Base-by-base conservation (phyloP, 2,329 filamentous ascomycete species). In the Cercospora zeina region DNA sequence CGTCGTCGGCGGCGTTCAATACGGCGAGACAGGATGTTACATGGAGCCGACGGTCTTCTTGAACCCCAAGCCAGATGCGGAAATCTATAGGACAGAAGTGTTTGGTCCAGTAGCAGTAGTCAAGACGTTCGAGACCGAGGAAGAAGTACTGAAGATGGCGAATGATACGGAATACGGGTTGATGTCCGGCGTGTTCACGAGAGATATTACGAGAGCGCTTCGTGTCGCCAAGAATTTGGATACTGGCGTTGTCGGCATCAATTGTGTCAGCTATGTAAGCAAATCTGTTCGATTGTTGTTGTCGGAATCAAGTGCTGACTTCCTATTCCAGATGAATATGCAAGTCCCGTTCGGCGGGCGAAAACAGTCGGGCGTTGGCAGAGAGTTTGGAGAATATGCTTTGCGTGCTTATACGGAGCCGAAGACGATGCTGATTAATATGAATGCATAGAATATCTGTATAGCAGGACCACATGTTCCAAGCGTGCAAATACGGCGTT, bases 351-450 rank as follows among this genome's bases (percentile, higher is more conserved):
- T 87, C 68, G 85, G 85, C 16, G 85, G 85, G 37, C 80, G 85
- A 4, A 87, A 87, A 75, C 81, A 85, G 76, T 82, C 79, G 70
- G 84, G 84, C 3, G 83, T 87, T 71, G 85, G 85, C 16, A 76
- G 84, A 55, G 85, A 87, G 73, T 74, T 86, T n/a, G 84, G 84
- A 11, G 83, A 86, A 72, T 83, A 83, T 58, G 84, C 83, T 5
- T 73, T 86, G 62, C 83, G 83, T 59, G 81, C 82, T n/a, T 87
- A 87, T 71, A 84, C 83, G 27, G 83, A 86, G 45, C 49, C 58
- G 11, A 60, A 60, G 30, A 60, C 58, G 21, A 53, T 59, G 9
- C 27, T 59, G 45, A 59, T 59, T 3, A 59, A 59, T 31, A 60
- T 60, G 58, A 60, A 60, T 21, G 58, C 58, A 34, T 60, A 47